Conservation (phyloP, 2,329 filamentous ascomycete species). For the Diaporthe capsici region DNA sequence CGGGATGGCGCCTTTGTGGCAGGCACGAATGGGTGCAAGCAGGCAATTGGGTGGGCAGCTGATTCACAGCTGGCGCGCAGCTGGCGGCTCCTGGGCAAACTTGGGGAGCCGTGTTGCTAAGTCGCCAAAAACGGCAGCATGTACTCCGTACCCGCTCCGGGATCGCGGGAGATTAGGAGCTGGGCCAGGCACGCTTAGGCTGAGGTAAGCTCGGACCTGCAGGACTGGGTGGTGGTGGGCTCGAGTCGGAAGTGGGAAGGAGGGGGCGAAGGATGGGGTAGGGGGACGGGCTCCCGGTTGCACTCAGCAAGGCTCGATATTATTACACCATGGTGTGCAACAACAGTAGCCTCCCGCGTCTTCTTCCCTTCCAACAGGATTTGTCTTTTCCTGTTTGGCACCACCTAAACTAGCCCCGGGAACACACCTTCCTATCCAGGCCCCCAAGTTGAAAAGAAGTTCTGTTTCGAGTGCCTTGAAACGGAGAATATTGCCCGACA, state of each 20-base stretch:
- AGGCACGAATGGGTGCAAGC: too few relatives aligned
- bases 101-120: conserved; percentile 17
- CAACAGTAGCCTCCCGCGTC: neutral
- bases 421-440: conserved; percentile 9
- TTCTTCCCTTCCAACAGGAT: conserved; percentile 18
- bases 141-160: neutral
- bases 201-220: conserved; percentile 27
- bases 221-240: neutral
- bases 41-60: too few relatives aligned
- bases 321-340: neutral
- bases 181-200: neutral
- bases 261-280: neutral
- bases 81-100: too few relatives aligned
- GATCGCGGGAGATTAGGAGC: neutral
- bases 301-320: conserved; percentile 4
- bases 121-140: neutral
- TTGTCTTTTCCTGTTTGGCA: neutral
- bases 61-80: too few relatives aligned
- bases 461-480: conserved; percentile 31
- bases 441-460: neutral
- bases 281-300: neutral
- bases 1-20: too few relatives aligned
- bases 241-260: conserved; percentile 1
- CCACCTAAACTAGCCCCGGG: neutral
- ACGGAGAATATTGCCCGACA: conserved; percentile 27